A percentile compares a stretch with the other conserved stretches of the same genome.
Evolutionary conservation across 768 basidiomycete species (phyloP).

Genomic region (Cystobasidium ongulense): DNA sequence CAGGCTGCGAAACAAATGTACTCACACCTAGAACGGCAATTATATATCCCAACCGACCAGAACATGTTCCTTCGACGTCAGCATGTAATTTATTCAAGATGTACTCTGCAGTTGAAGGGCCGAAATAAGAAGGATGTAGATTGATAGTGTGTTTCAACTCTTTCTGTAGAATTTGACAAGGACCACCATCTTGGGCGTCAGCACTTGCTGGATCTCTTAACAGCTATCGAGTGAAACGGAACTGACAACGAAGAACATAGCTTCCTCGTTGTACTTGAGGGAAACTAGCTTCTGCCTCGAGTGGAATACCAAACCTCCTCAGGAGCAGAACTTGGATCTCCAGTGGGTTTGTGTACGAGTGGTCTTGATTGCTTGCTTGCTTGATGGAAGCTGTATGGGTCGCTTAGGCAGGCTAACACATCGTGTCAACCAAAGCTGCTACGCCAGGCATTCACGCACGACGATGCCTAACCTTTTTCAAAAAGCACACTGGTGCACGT

Average conservation of each 20-base stretch:
- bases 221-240: neutral
- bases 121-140: conserved; percentile 96
- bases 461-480: no score
- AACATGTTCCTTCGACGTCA: conserved; percentile 95
- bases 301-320: no score
- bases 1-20: neutral
- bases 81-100: conserved; percentile 86
- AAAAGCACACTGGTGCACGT: no score
- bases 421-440: no score
- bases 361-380: no score
- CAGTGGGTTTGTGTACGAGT: no score
- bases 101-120: conserved; percentile 86
- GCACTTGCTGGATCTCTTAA: neutral
- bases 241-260: conserved; percentile 30
- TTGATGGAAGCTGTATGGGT: no score
- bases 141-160: conserved; percentile 95
- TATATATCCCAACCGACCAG: conserved; percentile 88
- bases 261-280: no score
- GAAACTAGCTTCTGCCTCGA: no score
- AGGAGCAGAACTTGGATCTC: no score
- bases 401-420: no score
- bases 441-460: no score
- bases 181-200: neutral
- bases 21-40: conserved; percentile 68
- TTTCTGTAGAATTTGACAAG: conserved; percentile 55